These are phyloP conservation scores for Trichoderma harzianum DNA, from an alignment of 2,329 filamentous ascomycete species.

Conservation along the genomic window DNA sequence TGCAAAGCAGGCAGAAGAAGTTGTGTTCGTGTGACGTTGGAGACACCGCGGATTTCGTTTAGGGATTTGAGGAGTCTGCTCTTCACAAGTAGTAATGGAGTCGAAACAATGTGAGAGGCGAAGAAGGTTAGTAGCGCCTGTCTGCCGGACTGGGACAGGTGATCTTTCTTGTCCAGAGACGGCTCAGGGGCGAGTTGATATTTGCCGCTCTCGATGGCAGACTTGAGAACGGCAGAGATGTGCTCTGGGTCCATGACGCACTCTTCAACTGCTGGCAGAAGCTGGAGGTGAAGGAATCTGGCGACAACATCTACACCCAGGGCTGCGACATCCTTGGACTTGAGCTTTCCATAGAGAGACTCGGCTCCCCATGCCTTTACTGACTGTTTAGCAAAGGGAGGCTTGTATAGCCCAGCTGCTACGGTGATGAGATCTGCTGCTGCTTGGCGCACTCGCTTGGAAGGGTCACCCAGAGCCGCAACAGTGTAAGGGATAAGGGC, in stretches of 20 bases:
- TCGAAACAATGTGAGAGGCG: constrained; percentile 65
- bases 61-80: constrained; percentile 67
- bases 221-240: constrained; percentile 58
- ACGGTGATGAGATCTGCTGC: constrained; percentile 65
- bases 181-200: constrained; percentile 33
- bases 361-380: constrained; percentile 57
- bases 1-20: constrained; percentile 72
- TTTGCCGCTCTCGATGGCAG: constrained; percentile 40
- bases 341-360: constrained; percentile 59
- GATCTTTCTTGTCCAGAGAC: constrained; percentile 49
- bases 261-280: constrained; percentile 80
- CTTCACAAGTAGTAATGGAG: constrained; percentile 68
- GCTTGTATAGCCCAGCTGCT: constrained; percentile 49
- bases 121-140: constrained; percentile 68
- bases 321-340: constrained; percentile 49
- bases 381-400: constrained; percentile 36
- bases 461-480: constrained; percentile 69
- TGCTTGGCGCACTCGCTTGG: constrained; percentile 71
- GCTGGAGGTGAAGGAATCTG: constrained; percentile 60
- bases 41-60: constrained; percentile 69
- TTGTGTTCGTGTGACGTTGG: constrained; percentile 65
- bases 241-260: constrained; percentile 76
- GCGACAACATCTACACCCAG: constrained; percentile 56
- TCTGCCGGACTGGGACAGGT: constrained; percentile 59
- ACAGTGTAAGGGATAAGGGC: constrained; percentile 78